A percentile compares a stretch with the other conserved stretches of the same genome.
These are phyloP conservation scores for Lindgomyces ingoldianus DNA, from an alignment of 495 filamentous ascomycete genomes.

Conservation along the genomic window DNA sequence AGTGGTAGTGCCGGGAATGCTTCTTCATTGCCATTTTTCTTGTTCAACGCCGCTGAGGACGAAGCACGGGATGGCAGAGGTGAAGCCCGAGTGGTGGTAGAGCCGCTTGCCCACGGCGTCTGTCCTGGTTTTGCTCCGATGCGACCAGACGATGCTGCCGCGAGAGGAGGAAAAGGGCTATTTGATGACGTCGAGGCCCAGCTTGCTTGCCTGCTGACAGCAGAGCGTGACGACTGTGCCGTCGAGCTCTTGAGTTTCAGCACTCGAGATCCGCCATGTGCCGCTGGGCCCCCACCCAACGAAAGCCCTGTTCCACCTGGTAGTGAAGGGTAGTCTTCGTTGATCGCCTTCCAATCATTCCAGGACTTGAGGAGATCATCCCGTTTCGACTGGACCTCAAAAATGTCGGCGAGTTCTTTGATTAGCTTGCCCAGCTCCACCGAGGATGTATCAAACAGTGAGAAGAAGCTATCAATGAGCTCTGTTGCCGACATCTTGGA, in stretches of 20 bases:
- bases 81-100: constrained; percentile 32
- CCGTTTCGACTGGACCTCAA: constrained; percentile 75
- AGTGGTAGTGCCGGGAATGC: constrained; percentile 82
- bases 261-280: constrained; percentile 61
- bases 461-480: constrained; percentile 78
- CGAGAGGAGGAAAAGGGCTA: constrained; percentile 40
- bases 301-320: constrained; percentile 62
- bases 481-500: constrained; percentile 67
- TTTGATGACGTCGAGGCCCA: constrained; percentile 46
- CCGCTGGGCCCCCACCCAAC: constrained; percentile 50
- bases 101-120: constrained; percentile 54
- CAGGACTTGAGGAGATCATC: constrained; percentile 74
- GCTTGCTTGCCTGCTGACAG: constrained; percentile 55
- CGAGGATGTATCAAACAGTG: constrained; percentile 78
- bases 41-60: constrained; percentile 40
- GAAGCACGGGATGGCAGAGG: constrained; percentile 37
- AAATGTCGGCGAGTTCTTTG: constrained; percentile 90
- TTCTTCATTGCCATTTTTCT: constrained; percentile 46
- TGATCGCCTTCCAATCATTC: constrained; percentile 92
- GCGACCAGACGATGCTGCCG: constrained; percentile 40
- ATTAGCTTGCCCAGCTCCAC: constrained; percentile 83
- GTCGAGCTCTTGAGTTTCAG: constrained; percentile 76
- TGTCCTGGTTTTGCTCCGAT: constrained; percentile 49
- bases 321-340: constrained; percentile 93
- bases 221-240: constrained; percentile 67